Conservation (phyloP, 345 rosid genomes). For the Populus davidiana region DNA sequence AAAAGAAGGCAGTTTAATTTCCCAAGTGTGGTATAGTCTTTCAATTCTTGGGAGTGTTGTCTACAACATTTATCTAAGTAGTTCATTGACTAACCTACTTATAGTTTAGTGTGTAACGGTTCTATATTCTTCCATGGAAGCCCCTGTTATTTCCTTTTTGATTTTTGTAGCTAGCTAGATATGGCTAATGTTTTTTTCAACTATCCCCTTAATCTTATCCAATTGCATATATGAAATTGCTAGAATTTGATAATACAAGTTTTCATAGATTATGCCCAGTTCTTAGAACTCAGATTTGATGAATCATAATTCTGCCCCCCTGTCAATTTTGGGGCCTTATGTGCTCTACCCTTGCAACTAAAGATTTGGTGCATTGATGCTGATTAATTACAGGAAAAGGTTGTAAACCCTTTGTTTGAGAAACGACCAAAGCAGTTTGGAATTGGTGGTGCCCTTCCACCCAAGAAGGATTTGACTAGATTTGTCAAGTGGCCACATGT, state of each 20-base stretch:
- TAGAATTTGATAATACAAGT: background rate
- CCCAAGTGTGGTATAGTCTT: too few species aligned
- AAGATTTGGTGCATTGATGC: background rate
- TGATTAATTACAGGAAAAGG: conserved; percentile 43
- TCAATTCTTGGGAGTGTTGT: too few species aligned
- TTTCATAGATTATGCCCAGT: background rate
- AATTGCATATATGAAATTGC: too few species aligned
- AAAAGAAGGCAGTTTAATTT: too few species aligned
- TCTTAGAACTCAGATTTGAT: background rate
- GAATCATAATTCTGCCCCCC: background rate
- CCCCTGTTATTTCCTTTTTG: too few species aligned
- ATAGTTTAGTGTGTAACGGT: too few species aligned
- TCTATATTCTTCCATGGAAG: too few species aligned
- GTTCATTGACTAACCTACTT: too few species aligned
- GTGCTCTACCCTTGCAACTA: background rate
- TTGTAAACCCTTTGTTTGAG: conserved; percentile 65
- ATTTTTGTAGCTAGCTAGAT: too few species aligned
- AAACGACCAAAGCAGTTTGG: conserved; percentile 82
- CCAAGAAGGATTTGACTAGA: conserved; percentile 69
- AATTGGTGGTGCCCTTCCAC: conserved; percentile 81
- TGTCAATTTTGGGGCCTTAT: background rate
- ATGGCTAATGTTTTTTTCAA: too few species aligned
- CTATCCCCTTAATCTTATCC: too few species aligned
- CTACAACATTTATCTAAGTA: too few species aligned
- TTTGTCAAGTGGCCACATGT: conserved; percentile 67